phyloP scores from a whole-genome alignment of 129 eudicot species.

The Pulicaria dysenterica region DNA sequence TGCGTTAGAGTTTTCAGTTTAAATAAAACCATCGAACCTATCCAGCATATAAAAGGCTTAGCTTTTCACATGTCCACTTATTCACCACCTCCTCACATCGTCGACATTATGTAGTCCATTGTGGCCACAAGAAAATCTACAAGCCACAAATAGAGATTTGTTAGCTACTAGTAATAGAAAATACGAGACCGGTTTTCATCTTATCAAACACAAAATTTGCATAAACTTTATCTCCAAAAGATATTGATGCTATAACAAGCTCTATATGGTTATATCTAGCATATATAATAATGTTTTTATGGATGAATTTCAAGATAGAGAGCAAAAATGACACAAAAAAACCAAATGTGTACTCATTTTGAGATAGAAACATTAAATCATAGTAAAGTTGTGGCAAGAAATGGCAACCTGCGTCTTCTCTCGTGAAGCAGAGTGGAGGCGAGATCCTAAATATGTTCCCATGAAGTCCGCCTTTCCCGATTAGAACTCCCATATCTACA shows the following conservation, averaged over 20 bases:
- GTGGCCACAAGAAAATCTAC: constrained; percentile 65
- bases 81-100: constrained; percentile 43
- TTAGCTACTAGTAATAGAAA: background rate
- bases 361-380: background rate
- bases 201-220: background rate
- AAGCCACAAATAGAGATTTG: background rate
- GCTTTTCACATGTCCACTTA: background rate
- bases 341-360: background rate
- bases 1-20: too few relatives aligned
- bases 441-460: constrained; percentile 79
- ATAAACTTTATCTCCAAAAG: background rate
- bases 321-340: background rate
- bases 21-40: too few relatives aligned
- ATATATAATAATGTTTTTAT: background rate
- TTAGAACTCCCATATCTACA: constrained; percentile 70
- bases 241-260: background rate
- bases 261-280: background rate
- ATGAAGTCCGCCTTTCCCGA: constrained; percentile 75
- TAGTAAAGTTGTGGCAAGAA: background rate
- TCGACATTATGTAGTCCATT: constrained; percentile 61
- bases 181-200: background rate
- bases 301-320: background rate
- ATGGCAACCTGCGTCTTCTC: constrained; percentile 62
- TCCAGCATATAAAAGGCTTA: background rate
- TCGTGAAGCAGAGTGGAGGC: constrained; percentile 80